Base-by-base conservation (phyloP, 2,329 filamentous ascomycete species). In the Penicillium paneum region DNA sequence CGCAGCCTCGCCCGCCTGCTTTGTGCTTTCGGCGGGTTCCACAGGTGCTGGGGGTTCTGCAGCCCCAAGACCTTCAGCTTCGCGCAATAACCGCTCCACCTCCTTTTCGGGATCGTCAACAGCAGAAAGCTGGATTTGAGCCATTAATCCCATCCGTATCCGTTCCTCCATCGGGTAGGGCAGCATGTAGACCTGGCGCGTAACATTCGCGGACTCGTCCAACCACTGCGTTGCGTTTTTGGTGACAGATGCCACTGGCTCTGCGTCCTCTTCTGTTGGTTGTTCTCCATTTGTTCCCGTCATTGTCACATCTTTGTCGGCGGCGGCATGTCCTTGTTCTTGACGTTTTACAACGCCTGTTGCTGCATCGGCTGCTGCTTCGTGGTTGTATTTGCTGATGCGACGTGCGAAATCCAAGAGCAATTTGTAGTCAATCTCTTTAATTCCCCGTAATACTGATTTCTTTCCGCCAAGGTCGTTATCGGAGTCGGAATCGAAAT, bases 1-100 rank as follows among this genome's bases (percentile, higher is more conserved):
- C n/a, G 69, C 69, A 13, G 67, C 64, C 56, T 74, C 68, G 17
- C 59, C 66, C 5, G 63, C 61, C 52, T 63, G 59, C 35, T 71
- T 73, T 46, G 71, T 65, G 45, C 70, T 72, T 43, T 71, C 72
- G 6, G 66, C 75, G 1, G 52, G 59, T 13, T 59, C 57, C 52
- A 47, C 60, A 32, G 64, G 76, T n/a, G 77, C 79, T 2, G 65
- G 59, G 10, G 63, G 57, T 64, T 72, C 67, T 72, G 78, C 57
- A 72, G 74, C 63, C 67, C 81, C 58, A 70, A 81, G 56, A 68
- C 88, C 64, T 79, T 82, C 47, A 78, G 87, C 42, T 71, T 86
- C 28, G 79, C 87, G 12, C 13, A 78, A 68, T 56, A 77, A 49
- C 40, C 71, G 67, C 38, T 76, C 74, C 12, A 77, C 71, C 57